Base-by-base conservation (phyloP, 768 basidiomycete species). In the Royoungia palumana region DNA sequence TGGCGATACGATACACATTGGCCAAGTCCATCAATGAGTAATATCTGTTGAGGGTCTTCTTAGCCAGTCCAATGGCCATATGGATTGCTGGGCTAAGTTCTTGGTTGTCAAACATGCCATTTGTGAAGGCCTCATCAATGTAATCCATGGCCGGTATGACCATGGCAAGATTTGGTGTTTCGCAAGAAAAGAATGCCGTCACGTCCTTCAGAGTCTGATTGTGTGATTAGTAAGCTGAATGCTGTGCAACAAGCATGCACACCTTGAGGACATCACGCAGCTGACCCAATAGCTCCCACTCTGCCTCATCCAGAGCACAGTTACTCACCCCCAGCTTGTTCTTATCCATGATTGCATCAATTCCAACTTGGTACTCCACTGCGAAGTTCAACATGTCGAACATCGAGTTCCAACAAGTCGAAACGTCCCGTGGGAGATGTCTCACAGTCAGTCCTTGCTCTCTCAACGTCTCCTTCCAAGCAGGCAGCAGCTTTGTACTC, bases 131-230 rank as follows among this genome's bases (percentile, higher is more conserved):
- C 19, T 53, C 14, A 41, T 74, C 56, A n/a, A 71, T 62, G 25
- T 60, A 45, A 41, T 74, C 69, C 70, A 72, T 71, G 8, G 67
- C 70, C 7, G 70, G 71, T 14, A 74, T 72, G 4, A 72, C 66
- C 1, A 43, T 58, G 0, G 63, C 58, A 6, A 74, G 51, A 49
- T 47, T 61, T 0, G 66, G 63, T 0, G 51, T 63, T 16, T 35
- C 45, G 3, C 50, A 12, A 2, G 62, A 73, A 53, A 73, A 73
- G 50, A 53, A 70, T 0, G 62, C 49, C 0, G 65, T 75, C 0
- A 63, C 62, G 35, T 69, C 62, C 49, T 73, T 72, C 45, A 73
- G 57, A 11, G 63, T 58, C 71, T 75, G 21, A 3, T 3, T n/a
- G n/a, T n/a, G 39, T 16, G 5, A 24, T 27, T 5, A 41, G 14